phyloP scores from a whole-genome alignment of 2,329 filamentous ascomycete species.

The Hypoxylon sp. region DNA sequence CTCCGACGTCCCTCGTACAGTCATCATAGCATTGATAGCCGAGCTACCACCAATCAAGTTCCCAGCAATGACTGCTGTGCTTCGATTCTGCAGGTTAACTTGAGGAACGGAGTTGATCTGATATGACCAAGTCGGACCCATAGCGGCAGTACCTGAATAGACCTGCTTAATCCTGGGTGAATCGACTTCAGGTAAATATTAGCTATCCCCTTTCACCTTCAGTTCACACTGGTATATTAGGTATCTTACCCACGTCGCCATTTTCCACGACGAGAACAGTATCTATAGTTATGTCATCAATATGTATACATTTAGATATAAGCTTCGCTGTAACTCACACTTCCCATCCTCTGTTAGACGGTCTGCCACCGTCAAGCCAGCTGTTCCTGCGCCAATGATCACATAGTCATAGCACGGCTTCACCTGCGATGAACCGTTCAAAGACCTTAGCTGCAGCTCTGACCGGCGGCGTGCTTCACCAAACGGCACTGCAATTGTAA shows the following conservation, averaged over 20 bases:
- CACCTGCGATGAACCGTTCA: conserved; percentile 30
- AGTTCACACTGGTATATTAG: background rate
- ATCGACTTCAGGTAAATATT: conserved; percentile 40
- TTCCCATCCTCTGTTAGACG: conserved; percentile 49
- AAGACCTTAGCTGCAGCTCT: conserved; percentile 25
- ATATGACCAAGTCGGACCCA: conserved; percentile 46
- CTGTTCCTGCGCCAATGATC: conserved; percentile 49
- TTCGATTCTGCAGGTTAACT: conserved; percentile 45
- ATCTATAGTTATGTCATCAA: conserved; percentile 29
- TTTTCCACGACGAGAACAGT: conserved; percentile 51
- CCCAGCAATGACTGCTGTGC: conserved; percentile 43
- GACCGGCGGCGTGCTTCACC: conserved; percentile 16
- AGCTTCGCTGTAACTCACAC: conserved; percentile 36
- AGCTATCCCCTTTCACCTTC: conserved; percentile 7
- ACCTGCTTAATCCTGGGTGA: conserved; percentile 48
- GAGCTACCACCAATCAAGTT: conserved; percentile 51
- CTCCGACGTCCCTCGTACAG: conserved; percentile 48
- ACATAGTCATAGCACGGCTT: conserved; percentile 49
- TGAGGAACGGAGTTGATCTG: conserved; percentile 50
- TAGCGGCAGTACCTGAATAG: conserved; percentile 45
- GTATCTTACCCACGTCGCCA: conserved; percentile 45
- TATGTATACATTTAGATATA: background rate
- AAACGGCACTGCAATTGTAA: conserved; percentile 25
- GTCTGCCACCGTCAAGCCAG: conserved; percentile 49
- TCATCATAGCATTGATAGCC: conserved; percentile 52